Base-by-base conservation (phyloP, 306 rosid genomes). In the Heteromeles arbutifolia region DNA sequence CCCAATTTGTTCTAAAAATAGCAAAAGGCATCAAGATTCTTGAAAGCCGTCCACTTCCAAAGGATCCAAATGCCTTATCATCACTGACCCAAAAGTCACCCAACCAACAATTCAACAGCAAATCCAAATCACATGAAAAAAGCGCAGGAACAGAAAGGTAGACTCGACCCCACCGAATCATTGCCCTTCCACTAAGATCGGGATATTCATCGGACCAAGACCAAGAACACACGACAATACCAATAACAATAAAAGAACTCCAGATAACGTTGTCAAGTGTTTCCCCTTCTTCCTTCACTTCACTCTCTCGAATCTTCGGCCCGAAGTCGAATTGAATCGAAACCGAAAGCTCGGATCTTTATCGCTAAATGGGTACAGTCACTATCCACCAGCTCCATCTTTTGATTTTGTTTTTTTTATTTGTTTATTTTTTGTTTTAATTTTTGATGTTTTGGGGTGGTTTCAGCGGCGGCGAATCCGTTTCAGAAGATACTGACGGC, bases 401-500 rank as follows among this genome's bases (percentile, higher is more conserved):
- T 19, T 32, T 65, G 14, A 1, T 2, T 74, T 54, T 24, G 12
- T 31, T 54, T 31, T 56, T 26, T 31, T 44, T 9, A 5, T 10
- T 69, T 59, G 4, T 61, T 25, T 0, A 26, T 18, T 7, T 69
- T 59, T 21, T 3, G 24, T 24, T 62, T 61, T 25, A 10, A 74
- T 70, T 39, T 10, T 62, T 28, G 29, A 59, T 6, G 71, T 3
- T 39, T 77, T 69, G 45, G 76, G 31, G 37, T 15, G 34, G 34
- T 76, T 68, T 56, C 90, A 92, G 97, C 90, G 52, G 12, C 80
- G 48, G 81, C 69, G 56, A 85, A 92, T 66, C 97, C 97, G 71
- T 95, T 95, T 82, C 83, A 83, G 32, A 54, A 69, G 62, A 88
- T 94, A 67, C 71, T 92, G 90, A 92, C 77, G 87, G 83, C 88